These are phyloP conservation scores for Phytophthora meadii DNA, from an alignment of 352 stramenopile species.

Conservation along the genomic window DNA sequence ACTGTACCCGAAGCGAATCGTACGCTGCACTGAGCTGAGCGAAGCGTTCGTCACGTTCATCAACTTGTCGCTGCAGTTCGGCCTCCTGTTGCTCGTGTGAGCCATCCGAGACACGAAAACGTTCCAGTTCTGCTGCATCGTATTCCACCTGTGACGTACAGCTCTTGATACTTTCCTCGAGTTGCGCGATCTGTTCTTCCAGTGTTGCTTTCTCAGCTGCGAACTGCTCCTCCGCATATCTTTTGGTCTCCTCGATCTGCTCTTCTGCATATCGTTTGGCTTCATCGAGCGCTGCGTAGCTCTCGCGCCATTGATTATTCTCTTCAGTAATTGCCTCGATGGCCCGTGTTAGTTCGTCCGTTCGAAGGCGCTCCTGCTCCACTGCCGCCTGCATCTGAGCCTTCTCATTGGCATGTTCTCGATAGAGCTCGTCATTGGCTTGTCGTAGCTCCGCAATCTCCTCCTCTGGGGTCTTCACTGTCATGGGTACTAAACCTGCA, in stretches of 20 bases:
- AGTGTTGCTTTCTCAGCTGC: conserved; percentile 48
- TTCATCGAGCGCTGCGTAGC: conserved; percentile 64
- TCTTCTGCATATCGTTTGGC: conserved; percentile 61
- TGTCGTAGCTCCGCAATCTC: conserved; percentile 60
- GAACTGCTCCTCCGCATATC: conserved; percentile 26
- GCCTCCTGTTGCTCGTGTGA: conserved; percentile 44
- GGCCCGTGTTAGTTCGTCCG: conserved; percentile 48
- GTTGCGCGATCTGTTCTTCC: conserved; percentile 55
- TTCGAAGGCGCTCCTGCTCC: conserved; percentile 64
- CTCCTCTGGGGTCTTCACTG: conserved; percentile 48
- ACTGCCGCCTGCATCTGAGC: conserved; percentile 78
- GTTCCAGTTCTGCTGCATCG: conserved; percentile 64
- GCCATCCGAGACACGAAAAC: conserved; percentile 42
- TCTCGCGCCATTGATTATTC: conserved; percentile 64
- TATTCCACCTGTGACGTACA: conserved; percentile 58
- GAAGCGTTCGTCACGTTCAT: conserved; percentile 67
- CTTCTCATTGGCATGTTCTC: conserved; percentile 78
- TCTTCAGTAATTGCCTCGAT: conserved; percentile 60
- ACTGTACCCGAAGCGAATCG: conserved; percentile 48
- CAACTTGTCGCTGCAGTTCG: conserved; percentile 58
- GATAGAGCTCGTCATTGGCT: conserved; percentile 67
- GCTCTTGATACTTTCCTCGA: conserved; percentile 59
- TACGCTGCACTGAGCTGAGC: conserved; percentile 62
- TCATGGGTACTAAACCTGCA: conserved; percentile 14
- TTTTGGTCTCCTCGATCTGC: conserved; percentile 40